These are phyloP conservation scores for Eimeria sp. DNA, from an alignment of 169 alveolate genomes.

Conservation along the genomic window DNA sequence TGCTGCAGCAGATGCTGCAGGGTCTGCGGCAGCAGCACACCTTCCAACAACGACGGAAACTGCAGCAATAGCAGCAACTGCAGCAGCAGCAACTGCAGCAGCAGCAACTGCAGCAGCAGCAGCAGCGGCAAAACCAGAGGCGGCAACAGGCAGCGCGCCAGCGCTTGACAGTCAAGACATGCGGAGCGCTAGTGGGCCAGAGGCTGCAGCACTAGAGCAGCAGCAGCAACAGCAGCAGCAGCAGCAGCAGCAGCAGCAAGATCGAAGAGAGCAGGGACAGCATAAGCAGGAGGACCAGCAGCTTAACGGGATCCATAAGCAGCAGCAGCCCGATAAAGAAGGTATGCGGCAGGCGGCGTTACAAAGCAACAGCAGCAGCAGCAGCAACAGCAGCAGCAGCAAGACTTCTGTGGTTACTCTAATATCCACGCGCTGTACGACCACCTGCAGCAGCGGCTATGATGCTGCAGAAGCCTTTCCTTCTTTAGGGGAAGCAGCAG, in stretches of 20 bases:
- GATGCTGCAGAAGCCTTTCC: constrained; percentile 41
- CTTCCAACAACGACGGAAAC: background rate
- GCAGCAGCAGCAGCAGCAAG: constrained; percentile 15
- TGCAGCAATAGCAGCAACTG: background rate
- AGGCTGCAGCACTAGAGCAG: background rate
- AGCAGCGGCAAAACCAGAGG: background rate
- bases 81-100: background rate
- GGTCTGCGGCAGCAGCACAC: background rate
- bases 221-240: constrained; percentile 36
- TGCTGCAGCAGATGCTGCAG: constrained; percentile 5
- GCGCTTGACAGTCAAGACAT: background rate
- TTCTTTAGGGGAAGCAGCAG: background rate
- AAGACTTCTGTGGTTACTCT: background rate
- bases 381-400: constrained; percentile 29
- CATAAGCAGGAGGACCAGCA: background rate
- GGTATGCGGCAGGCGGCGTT: background rate
- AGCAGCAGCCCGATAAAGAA: background rate
- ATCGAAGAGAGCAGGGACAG: no score
- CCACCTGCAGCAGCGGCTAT: constrained; percentile 56
- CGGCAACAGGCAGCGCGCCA: background rate
- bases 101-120: background rate
- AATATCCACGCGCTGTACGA: constrained; percentile 45
- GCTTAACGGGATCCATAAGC: background rate
- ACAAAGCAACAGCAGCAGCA: constrained; percentile 12
- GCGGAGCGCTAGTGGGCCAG: background rate